These are phyloP conservation scores for Trichoderma parareesei DNA, from an alignment of 495 filamentous ascomycete species.

Conservation along the genomic window DNA sequence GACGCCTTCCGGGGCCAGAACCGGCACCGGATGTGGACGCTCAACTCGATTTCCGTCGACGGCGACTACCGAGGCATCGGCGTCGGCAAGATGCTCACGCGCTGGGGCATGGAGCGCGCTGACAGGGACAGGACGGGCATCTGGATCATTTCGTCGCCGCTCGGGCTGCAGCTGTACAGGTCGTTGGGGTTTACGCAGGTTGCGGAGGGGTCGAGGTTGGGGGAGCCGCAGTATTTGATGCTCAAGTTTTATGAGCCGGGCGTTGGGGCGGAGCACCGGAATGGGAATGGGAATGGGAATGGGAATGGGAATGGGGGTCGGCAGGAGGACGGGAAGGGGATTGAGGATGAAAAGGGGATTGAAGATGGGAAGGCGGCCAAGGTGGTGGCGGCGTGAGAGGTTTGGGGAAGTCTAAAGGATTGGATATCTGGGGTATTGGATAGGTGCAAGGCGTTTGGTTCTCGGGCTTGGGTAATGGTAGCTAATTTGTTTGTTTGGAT, in stretches of 20 bases:
- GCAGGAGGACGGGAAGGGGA: neutral
- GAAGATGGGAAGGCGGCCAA: no score
- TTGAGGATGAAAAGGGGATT: neutral
- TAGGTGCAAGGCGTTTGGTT: no score
- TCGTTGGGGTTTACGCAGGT: slow-evolving; percentile 1
- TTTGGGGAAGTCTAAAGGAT: no score
- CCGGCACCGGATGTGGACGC: neutral
- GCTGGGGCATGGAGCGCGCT: neutral
- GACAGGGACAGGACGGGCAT: neutral
- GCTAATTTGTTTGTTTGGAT: no score
- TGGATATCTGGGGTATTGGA: neutral
- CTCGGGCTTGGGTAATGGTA: no score
- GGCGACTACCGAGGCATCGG: slow-evolving; percentile 7
- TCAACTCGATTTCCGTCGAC: slow-evolving; percentile 7
- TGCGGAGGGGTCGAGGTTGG: neutral
- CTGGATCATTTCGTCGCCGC: neutral
- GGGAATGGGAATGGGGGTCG: no score
- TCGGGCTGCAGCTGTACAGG: slow-evolving; percentile 2
- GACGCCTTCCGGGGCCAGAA: neutral
- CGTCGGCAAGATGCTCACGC: slow-evolving; percentile 5
- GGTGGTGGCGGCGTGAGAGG: no score
- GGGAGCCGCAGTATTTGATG: slow-evolving; percentile 7
- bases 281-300: no score
- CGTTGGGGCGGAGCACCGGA: neutral
- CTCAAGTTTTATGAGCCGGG: neutral